Percentiles rank a stretch among this genome's conserved stretches.
These are phyloP conservation scores for Podaxis sp. DNA, from an alignment of 768 basidiomycete genomes.

Conservation along the genomic window DNA sequence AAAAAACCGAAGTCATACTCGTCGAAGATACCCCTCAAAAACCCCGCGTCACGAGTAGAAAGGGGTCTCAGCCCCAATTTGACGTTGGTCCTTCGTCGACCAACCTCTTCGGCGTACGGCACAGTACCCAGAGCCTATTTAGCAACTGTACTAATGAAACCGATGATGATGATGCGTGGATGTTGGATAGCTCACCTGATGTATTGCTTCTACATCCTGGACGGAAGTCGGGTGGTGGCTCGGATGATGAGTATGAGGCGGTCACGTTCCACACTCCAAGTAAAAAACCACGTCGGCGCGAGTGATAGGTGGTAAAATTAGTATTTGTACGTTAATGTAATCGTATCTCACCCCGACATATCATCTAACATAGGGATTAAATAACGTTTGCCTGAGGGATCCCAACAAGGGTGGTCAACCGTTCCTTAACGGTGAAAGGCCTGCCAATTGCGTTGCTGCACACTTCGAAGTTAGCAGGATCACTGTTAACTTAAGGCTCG, in stretches of 20 bases:
- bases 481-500: background rate
- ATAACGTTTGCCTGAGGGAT: background rate
- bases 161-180: conserved; percentile 21
- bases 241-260: conserved; percentile 15
- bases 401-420: background rate
- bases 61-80: conserved; percentile 17
- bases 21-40: conserved; percentile 20
- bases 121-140: conserved; percentile 4
- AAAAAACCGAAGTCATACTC: conserved; percentile 14
- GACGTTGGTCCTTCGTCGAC: background rate
- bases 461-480: background rate
- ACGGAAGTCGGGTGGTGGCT: background rate
- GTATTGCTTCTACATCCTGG: conserved; percentile 15
- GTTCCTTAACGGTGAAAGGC: background rate
- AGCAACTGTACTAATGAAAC: conserved; percentile 3
- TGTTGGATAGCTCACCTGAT: conserved; percentile 19
- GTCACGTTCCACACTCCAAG: conserved; percentile 12
- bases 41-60: conserved; percentile 21
- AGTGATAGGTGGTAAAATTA: background rate
- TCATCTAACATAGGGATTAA: background rate
- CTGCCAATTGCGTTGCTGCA: background rate
- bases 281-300: conserved; percentile 10
- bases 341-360: background rate
- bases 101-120: conserved; percentile 5
- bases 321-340: background rate